Evolutionary conservation across 2,329 filamentous ascomycete genomes (phyloP), one percentile per base, ranked within the genome.

Genomic region (Elsinoe perseae): DNA sequence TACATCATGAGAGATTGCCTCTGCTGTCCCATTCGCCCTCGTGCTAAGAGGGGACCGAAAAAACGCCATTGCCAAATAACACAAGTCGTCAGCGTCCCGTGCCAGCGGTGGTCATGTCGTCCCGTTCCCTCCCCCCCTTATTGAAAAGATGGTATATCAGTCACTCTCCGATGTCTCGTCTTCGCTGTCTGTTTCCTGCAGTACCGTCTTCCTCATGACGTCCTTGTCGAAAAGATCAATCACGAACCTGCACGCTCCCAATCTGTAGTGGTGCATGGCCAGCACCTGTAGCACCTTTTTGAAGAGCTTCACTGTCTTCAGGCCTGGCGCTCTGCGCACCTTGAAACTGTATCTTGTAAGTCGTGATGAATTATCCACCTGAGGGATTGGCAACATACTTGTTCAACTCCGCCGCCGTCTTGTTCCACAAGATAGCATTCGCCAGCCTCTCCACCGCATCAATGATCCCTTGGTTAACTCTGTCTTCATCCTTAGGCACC

Each of bases 221-320:
- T 82, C 85, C 72, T 92, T 93, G 66, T 97, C 92, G 65, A 98
- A 98, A 20, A 98, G 74, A 67, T 97, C 93, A 58, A 97, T 84
- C 32, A 95, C 87, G 72, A 95, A 91, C 44, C 92, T 85, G 60
- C 92, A 86, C 25, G 95, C 87, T 1, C 85, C 86, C 1, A 98
- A 79, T 20, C 90, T 82, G 71, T 93, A 97, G 67, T 95, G 89
- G 64, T 95, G 92, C 62, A 83, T 84, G 70, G 96, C 90, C 58
- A 98, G 78, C 50, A 97, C 78, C 7, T 82, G 81, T 76, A 98
- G 84, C 46, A 93, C 84, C 66, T 90, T 88, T 62, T 85, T 84
- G 74, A 97, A 97, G 40, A 98, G 80, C 4, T 79, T 77, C 4
- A 85, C 81, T 64, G 87, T 86, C 34, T 80, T 80, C 68, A 98